Evolutionary conservation across 148 eudicot genomes (phyloP).

Genomic region (Amaranthus cruentus): DNA sequence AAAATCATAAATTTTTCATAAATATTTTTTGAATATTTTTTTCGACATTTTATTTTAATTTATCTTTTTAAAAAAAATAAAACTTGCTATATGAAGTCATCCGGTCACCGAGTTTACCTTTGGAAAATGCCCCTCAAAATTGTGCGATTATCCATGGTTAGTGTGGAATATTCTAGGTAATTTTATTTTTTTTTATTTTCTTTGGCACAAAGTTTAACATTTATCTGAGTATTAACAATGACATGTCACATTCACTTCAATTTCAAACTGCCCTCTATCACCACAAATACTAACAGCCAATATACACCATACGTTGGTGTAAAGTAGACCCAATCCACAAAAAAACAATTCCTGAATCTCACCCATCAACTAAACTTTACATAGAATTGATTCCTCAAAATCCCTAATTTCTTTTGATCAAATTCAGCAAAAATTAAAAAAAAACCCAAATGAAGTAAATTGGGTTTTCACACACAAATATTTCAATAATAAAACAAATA

Average conservation of each 20-base stretch:
- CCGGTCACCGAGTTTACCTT: no score
- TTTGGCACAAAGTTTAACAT: neutral
- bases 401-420: neutral
- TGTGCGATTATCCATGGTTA: neutral
- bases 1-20: no score
- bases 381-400: neutral
- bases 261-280: neutral
- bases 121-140: neutral
- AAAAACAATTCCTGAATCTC: neutral
- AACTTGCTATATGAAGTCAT: no score
- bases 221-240: neutral
- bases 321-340: neutral
- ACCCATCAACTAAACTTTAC: constrained; percentile 11
- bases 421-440: neutral
- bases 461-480: neutral
- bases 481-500: neutral
- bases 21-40: no score
- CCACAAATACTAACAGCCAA: neutral
- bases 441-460: neutral
- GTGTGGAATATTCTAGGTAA: no score
- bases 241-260: constrained; percentile 11
- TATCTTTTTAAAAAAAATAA: no score
- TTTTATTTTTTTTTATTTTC: no score
- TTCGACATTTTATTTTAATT: no score
- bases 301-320: neutral